Conservation (phyloP, 768 basidiomycete species). For the Filobasidium floriforme region DNA sequence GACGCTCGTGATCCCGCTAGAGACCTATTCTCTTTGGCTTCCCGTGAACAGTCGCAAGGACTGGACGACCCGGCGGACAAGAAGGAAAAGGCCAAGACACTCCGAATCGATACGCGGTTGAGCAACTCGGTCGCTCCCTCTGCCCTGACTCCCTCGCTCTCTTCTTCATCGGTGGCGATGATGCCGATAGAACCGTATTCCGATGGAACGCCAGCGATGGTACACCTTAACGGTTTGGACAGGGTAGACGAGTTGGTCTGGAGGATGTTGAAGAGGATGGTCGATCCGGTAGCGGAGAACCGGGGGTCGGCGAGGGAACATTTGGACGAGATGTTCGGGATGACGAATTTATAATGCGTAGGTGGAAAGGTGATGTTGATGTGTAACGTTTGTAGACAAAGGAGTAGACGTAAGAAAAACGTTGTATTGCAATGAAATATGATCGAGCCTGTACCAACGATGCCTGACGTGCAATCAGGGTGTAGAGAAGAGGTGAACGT, state of each 20-base stretch:
- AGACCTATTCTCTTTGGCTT: neutral
- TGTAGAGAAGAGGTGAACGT: too few relatives aligned
- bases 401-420: too few relatives aligned
- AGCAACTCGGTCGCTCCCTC: neutral
- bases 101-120: neutral
- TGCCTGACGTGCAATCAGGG: too few relatives aligned
- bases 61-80: neutral
- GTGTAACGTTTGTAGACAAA: too few relatives aligned
- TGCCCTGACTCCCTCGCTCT: neutral
- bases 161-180: neutral
- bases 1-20: too few relatives aligned
- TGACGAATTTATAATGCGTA: neutral
- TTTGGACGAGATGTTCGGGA: neutral
- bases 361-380: too few relatives aligned
- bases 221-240: slow-evolving; percentile 29
- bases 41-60: neutral
- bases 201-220: slow-evolving; percentile 30
- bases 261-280: slow-evolving; percentile 28
- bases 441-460: too few relatives aligned
- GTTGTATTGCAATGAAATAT: too few relatives aligned
- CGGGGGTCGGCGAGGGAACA: slow-evolving; percentile 27
- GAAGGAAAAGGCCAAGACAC: neutral
- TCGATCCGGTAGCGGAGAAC: slow-evolving; percentile 23
- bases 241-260: slow-evolving; percentile 25
- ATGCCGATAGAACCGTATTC: slow-evolving; percentile 22